Percentiles rank a stretch among this genome's conserved stretches.
These are phyloP conservation scores for Russula foetens DNA, from an alignment of 768 basidiomycete genomes.

Conservation along the genomic window DNA sequence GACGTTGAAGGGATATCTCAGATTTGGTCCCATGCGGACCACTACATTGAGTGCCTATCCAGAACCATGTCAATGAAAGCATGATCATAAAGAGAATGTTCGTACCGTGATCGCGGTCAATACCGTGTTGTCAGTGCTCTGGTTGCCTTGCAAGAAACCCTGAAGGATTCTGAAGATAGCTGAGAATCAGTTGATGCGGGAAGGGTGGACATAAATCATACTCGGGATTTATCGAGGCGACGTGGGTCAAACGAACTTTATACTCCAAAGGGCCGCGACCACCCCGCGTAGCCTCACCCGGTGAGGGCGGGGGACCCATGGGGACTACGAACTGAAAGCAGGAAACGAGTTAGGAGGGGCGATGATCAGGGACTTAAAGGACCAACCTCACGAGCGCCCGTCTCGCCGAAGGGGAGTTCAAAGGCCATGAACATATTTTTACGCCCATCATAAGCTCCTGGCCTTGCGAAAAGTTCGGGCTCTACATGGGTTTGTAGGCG, in stretches of 20 bases:
- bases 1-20: slow-evolving; percentile 61
- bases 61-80: background rate
- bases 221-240: slow-evolving; percentile 83
- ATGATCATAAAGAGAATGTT: background rate
- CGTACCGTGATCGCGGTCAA: slow-evolving; percentile 58
- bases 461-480: slow-evolving; percentile 63
- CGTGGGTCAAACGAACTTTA: slow-evolving; percentile 55
- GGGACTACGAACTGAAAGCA: slow-evolving; percentile 50
- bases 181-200: background rate
- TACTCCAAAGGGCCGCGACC: slow-evolving; percentile 49
- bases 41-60: slow-evolving; percentile 63
- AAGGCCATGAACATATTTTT: slow-evolving; percentile 66
- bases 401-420: slow-evolving; percentile 52
- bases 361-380: background rate
- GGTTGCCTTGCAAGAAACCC: slow-evolving; percentile 55
- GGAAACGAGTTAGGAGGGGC: slow-evolving; percentile 3
- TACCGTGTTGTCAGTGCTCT: slow-evolving; percentile 60
- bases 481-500: slow-evolving; percentile 50
- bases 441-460: slow-evolving; percentile 68
- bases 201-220: slow-evolving; percentile 33
- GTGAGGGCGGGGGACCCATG: slow-evolving; percentile 30
- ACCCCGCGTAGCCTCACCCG: background rate
- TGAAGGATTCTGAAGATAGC: slow-evolving; percentile 43
- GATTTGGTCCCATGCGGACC: slow-evolving; percentile 64
- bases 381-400: slow-evolving; percentile 40